A percentile compares a stretch with the other conserved stretches of the same genome.
phyloP scores from a whole-genome alignment of 179 eudicot genomes.

The Beta corolliflora region DNA sequence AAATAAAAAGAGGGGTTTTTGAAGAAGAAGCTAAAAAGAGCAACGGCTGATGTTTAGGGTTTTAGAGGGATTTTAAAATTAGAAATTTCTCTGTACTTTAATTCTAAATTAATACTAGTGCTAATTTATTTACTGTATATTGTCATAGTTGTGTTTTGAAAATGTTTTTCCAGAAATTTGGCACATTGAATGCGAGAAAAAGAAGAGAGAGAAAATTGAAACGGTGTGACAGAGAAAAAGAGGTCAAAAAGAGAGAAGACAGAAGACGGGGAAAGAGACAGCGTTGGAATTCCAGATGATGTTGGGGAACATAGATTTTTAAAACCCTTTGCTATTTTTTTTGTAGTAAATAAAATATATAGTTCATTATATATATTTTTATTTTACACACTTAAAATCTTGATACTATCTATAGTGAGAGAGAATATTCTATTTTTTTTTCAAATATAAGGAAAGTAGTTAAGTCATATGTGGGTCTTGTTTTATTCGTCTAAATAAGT shows the following conservation, averaged over 20 bases:
- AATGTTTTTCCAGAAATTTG: not conserved
- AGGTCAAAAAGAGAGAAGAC: not conserved
- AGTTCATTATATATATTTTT: no score
- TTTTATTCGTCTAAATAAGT: no score
- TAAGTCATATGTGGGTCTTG: no score
- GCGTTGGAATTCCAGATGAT: not conserved
- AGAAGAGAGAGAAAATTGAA: not conserved
- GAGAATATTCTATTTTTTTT: no score
- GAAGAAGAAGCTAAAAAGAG: no score
- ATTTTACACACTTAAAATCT: no score
- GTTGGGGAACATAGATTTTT: not conserved
- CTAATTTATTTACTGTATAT: no score
- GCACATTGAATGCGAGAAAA: not conserved
- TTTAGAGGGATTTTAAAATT: conserved; percentile 7
- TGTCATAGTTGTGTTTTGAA: not conserved
- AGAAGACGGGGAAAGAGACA: not conserved
- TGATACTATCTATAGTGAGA: no score
- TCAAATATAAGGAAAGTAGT: no score
- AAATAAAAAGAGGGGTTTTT: not conserved
- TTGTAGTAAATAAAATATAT: no score
- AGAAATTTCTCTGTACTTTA: no score
- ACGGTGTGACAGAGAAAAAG: not conserved
- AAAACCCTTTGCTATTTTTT: not conserved
- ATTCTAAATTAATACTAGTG: no score
- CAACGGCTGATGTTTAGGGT: conserved; percentile 32